phyloP scores from a whole-genome alignment of 306 rosid species.

The Cucurbita argyrosperma region DNA sequence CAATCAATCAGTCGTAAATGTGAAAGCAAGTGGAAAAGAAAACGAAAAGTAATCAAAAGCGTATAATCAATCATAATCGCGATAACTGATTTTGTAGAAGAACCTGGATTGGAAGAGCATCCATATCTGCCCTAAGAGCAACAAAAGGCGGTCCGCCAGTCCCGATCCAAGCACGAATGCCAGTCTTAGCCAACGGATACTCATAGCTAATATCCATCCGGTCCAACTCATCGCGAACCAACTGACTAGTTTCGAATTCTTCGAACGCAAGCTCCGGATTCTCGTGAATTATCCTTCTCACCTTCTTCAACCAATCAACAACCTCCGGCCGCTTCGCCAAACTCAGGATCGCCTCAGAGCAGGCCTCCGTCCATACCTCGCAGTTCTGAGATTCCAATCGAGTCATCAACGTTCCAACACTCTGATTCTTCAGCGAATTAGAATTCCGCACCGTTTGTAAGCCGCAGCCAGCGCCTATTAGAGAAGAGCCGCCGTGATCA shows the following conservation, averaged over 20 bases:
- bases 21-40: background rate
- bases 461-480: background rate
- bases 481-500: background rate
- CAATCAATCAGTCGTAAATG: background rate
- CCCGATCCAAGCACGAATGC: conserved; percentile 78
- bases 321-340: conserved; percentile 48
- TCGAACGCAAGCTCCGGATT: conserved; percentile 88
- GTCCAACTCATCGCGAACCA: conserved; percentile 62
- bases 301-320: conserved; percentile 42
- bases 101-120: conserved; percentile 96
- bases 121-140: conserved; percentile 95
- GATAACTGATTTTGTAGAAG: background rate
- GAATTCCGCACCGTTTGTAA: background rate
- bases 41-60: background rate
- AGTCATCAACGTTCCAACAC: background rate
- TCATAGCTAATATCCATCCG: conserved; percentile 53
- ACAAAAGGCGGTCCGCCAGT: conserved; percentile 87
- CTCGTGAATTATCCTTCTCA: conserved; percentile 67
- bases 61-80: background rate
- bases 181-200: conserved; percentile 62
- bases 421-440: conserved; percentile 20
- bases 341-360: conserved; percentile 53
- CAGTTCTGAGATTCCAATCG: conserved; percentile 11
- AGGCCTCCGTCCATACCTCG: conserved; percentile 41
- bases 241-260: conserved; percentile 65